Evolutionary conservation across 306 rosid genomes (phyloP).

Genomic region (Cucurbita maxima): DNA sequence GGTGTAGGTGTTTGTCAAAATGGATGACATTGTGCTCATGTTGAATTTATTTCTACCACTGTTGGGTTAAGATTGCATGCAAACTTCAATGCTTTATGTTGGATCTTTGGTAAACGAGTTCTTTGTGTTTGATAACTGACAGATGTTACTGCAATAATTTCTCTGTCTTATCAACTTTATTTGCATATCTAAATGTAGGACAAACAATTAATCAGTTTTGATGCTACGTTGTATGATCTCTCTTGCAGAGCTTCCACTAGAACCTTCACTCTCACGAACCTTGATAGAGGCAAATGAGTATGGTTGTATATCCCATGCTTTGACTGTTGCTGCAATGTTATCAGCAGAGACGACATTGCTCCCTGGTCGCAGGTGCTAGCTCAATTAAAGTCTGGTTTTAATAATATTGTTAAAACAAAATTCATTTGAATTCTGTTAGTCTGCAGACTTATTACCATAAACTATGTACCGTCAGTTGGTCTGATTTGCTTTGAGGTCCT

Average conservation of each 20-base stretch:
- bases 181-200: background rate
- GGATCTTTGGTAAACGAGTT: background rate
- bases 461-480: background rate
- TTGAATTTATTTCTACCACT: background rate
- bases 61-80: background rate
- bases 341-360: conserved; percentile 79
- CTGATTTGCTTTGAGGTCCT: background rate
- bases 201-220: background rate
- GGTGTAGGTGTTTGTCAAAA: background rate
- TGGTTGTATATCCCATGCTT: conserved; percentile 80
- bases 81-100: background rate
- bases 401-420: background rate
- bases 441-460: background rate
- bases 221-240: background rate
- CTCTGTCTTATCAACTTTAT: background rate
- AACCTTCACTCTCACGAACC: conserved; percentile 90
- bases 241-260: conserved; percentile 81
- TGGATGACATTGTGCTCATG: background rate
- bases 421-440: background rate
- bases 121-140: background rate
- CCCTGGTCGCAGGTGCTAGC: conserved; percentile 49
- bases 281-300: conserved; percentile 69
- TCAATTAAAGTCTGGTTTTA: no score
- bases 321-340: conserved; percentile 88
- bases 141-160: background rate